Evolutionary conservation across 2,329 filamentous ascomycete genomes (phyloP).

Genomic region (Metarhizium rileyi): DNA sequence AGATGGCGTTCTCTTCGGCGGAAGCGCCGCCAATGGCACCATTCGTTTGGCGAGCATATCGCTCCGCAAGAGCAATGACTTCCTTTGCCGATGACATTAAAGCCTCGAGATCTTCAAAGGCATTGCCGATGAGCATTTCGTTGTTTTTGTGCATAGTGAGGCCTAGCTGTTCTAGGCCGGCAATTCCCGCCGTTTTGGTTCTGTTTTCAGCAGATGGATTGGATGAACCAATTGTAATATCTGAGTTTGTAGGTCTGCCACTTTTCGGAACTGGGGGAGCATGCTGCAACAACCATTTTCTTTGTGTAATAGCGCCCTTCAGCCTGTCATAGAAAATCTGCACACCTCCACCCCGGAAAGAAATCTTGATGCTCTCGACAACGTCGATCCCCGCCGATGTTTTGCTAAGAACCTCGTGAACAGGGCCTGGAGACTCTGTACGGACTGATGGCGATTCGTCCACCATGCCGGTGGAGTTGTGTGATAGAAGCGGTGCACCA

Average conservation of each 20-base stretch:
- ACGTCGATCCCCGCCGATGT: slow-evolving; percentile 39
- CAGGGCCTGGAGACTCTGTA: slow-evolving; percentile 70
- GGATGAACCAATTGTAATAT: slow-evolving; percentile 16
- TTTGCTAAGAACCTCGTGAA: slow-evolving; percentile 30
- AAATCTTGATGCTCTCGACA: slow-evolving; percentile 75
- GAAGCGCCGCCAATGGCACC: slow-evolving; percentile 48
- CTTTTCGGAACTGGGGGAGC: slow-evolving; percentile 77
- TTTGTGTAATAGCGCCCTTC: slow-evolving; percentile 78
- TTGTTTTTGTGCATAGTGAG: slow-evolving; percentile 85
- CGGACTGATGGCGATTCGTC: slow-evolving; percentile 34
- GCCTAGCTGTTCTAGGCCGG: slow-evolving; percentile 79
- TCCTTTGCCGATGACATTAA: slow-evolving; percentile 97
- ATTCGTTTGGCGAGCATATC: slow-evolving; percentile 62
- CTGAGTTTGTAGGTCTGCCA: slow-evolving; percentile 27
- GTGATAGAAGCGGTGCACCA: slow-evolving; percentile 60
- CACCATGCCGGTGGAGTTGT: slow-evolving; percentile 25
- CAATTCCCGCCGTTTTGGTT: slow-evolving; percentile 72
- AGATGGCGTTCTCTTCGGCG: slow-evolving; percentile 61
- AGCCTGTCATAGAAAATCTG: slow-evolving; percentile 84
- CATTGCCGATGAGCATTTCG: slow-evolving; percentile 81
- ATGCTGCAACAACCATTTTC: slow-evolving; percentile 89
- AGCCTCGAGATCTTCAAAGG: slow-evolving; percentile 92
- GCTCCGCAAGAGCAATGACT: slow-evolving; percentile 85
- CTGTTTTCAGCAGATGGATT: slow-evolving; percentile 19
- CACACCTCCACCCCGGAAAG: slow-evolving; percentile 81